Conservation (phyloP, 805 yeast species). For the Debaryomyces tyrocola region DNA sequence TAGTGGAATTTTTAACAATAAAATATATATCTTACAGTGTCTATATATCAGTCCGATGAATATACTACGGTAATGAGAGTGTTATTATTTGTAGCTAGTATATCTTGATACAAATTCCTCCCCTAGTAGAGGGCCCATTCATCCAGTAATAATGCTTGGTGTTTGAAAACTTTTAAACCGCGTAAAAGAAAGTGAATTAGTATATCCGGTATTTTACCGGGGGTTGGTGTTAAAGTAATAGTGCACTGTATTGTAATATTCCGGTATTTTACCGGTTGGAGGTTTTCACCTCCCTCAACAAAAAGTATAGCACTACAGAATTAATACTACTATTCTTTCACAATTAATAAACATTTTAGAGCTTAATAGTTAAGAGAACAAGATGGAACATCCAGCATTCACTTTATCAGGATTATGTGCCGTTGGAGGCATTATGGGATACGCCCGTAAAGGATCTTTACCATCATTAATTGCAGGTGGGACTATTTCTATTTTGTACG, state of each 20-base stretch:
- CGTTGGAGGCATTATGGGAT: slow-evolving; percentile 73
- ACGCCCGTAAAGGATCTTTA: slow-evolving; percentile 61
- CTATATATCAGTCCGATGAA: too few relatives aligned
- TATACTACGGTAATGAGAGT: too few relatives aligned
- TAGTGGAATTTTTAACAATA: background rate
- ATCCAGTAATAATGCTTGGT: slow-evolving; percentile 1
- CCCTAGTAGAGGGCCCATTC: background rate
- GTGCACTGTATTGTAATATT: background rate
- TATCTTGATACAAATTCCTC: too few relatives aligned
- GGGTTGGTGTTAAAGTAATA: background rate
- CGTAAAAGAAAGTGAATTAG: background rate
- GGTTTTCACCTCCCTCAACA: background rate
- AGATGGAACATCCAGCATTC: slow-evolving; percentile 75
- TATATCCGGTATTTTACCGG: background rate
- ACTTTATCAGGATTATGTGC: slow-evolving; percentile 69
- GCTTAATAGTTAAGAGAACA: background rate
- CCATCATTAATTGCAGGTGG: slow-evolving; percentile 83
- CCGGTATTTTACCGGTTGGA: background rate
- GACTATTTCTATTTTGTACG: slow-evolving; percentile 57
- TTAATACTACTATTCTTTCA: too few relatives aligned
- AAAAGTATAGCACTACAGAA: background rate
- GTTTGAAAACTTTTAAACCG: slow-evolving; percentile 1
- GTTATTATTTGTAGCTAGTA: too few relatives aligned
- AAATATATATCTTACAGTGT: too few relatives aligned
- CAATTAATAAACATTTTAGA: too few relatives aligned